These are phyloP conservation scores for Coemansia sp. DNA, from an alignment of 192 early-diverging fungal genomes.

Conservation along the genomic window DNA sequence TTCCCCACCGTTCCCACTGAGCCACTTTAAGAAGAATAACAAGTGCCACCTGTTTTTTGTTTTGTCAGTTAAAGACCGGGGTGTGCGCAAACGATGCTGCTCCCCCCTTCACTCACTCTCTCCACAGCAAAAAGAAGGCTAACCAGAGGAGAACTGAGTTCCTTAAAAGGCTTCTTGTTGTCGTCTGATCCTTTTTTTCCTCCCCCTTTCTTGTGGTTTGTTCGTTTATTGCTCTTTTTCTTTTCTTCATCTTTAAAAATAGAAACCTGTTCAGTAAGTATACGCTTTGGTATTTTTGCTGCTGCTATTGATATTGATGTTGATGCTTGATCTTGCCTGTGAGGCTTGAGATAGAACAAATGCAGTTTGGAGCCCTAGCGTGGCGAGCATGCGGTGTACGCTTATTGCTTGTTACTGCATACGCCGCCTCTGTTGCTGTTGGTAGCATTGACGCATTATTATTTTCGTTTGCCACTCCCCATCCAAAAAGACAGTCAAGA, in stretches of 20 bases:
- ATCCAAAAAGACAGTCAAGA: too few relatives aligned
- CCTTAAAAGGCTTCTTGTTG: too few relatives aligned
- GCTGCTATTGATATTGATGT: neutral
- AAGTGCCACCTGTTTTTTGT: too few relatives aligned
- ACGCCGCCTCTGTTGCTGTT: too few relatives aligned
- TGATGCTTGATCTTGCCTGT: neutral
- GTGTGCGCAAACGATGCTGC: neutral
- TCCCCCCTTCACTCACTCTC: neutral
- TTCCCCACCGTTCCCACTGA: neutral
- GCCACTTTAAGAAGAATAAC: neutral
- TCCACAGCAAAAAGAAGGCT: neutral
- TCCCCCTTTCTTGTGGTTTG: neutral
- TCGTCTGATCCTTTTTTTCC: neutral
- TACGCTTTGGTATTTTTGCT: neutral
- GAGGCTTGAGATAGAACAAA: too few relatives aligned
- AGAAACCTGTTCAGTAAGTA: slow-evolving; percentile 3
- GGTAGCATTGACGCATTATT: too few relatives aligned
- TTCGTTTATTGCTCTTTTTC: neutral
- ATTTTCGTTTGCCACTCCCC: too few relatives aligned
- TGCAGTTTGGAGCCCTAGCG: too few relatives aligned
- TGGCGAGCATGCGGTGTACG: too few relatives aligned
- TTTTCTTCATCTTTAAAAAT: neutral
- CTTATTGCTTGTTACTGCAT: too few relatives aligned
- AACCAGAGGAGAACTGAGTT: too few relatives aligned
- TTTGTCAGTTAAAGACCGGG: neutral